phyloP scores from a whole-genome alignment of 441 rosid genomes.

The Mallotus repandus region DNA sequence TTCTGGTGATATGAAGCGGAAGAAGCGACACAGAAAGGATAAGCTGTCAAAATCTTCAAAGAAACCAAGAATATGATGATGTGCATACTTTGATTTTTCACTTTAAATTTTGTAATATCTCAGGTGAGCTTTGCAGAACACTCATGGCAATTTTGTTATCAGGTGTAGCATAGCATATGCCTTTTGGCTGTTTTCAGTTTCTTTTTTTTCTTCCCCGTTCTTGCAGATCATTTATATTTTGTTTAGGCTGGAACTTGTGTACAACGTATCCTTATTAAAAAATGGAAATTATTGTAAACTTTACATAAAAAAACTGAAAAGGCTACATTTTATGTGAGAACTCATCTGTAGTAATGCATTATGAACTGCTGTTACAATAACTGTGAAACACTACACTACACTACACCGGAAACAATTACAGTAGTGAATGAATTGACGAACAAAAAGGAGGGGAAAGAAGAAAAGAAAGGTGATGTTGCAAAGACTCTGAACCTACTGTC shows the following conservation, averaged over 20 bases:
- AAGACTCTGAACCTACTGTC: slow-evolving; percentile 24
- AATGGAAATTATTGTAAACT: neutral
- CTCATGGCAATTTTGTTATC: neutral
- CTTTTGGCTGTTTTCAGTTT: neutral
- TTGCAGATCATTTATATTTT: neutral
- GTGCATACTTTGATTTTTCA: slow-evolving; percentile 16
- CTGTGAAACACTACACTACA: slow-evolving; percentile 6
- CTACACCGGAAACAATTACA: slow-evolving; percentile 18
- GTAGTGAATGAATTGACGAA: slow-evolving; percentile 12
- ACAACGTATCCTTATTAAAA: neutral
- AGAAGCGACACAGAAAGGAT: slow-evolving; percentile 40
- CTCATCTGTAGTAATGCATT: slow-evolving; percentile 18
- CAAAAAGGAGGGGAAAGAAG: neutral
- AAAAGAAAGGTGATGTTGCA: slow-evolving; percentile 19
- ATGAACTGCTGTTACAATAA: slow-evolving; percentile 24
- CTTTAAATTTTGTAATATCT: slow-evolving; percentile 2
- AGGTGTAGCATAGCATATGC: neutral
- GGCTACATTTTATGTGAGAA: slow-evolving; percentile 23
- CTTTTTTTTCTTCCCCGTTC: neutral
- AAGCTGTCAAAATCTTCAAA: slow-evolving; percentile 25
- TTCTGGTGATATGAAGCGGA: slow-evolving; percentile 42
- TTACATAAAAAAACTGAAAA: slow-evolving; percentile 7
- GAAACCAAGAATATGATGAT: slow-evolving; percentile 36
- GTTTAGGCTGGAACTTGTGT: neutral
- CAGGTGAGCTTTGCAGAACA: neutral